A percentile compares a stretch with the other conserved stretches of the same genome.
Evolutionary conservation across 352 stramenopile species (phyloP).

Genomic region (Globisporangium rhizosaccharum): DNA sequence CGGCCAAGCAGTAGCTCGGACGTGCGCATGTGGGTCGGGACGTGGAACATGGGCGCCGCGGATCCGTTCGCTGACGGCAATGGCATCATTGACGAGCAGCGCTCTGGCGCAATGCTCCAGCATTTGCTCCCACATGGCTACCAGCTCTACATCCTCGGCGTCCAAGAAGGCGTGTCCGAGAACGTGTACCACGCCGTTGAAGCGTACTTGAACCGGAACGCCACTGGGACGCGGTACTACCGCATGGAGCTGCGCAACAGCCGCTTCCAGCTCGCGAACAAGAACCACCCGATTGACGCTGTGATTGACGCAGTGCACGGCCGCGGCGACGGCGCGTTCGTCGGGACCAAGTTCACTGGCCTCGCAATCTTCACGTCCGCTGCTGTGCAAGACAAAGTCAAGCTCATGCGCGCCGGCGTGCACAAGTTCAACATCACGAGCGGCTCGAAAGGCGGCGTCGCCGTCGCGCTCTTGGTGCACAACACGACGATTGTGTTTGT

Average conservation of each 20-base stretch:
- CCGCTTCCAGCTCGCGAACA: constrained; percentile 61
- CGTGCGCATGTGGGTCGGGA: constrained; percentile 77
- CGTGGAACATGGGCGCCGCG: constrained; percentile 83
- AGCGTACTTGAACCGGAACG: constrained; percentile 74
- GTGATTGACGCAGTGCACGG: constrained; percentile 78
- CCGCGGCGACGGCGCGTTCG: constrained; percentile 73
- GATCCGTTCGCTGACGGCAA: constrained; percentile 72
- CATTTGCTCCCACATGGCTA: constrained; percentile 77
- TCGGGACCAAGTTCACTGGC: constrained; percentile 83
- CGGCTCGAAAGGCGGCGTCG: constrained; percentile 77
- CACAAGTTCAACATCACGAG: constrained; percentile 83
- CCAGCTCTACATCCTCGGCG: constrained; percentile 80
- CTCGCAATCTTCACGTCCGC: constrained; percentile 73
- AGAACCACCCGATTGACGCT: constrained; percentile 55
- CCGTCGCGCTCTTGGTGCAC: constrained; percentile 65
- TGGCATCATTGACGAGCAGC: constrained; percentile 73
- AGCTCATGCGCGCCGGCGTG: constrained; percentile 61
- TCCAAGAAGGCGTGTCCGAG: constrained; percentile 85
- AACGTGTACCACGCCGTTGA: constrained; percentile 79
- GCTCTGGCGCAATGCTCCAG: constrained; percentile 62
- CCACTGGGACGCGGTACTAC: constrained; percentile 47
- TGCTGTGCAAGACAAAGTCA: constrained; percentile 50
- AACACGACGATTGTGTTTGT: constrained; percentile 81
- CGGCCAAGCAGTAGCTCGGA: constrained; percentile 32
- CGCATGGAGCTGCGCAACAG: constrained; percentile 75